phyloP scores from a whole-genome alignment of 1,284 basidiomycete species.

The Fomes fomentarius region DNA sequence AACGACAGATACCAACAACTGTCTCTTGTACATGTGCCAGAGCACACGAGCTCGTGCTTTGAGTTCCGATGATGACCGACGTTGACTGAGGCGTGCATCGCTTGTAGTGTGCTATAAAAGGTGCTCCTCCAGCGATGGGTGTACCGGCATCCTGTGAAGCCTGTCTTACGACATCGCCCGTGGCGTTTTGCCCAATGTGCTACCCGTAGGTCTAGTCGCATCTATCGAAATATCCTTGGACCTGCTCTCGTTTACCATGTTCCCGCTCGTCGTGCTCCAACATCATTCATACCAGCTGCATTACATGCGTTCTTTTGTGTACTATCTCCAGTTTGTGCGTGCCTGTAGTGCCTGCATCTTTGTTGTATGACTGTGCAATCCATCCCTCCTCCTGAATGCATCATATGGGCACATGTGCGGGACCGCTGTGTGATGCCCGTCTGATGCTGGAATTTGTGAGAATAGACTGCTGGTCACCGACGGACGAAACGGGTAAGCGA shows the following conservation, averaged over 20 bases:
- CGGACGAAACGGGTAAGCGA: constrained; percentile 14
- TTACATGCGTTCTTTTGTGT: constrained; percentile 20
- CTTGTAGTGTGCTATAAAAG: constrained; percentile 18
- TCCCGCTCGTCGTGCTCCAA: constrained; percentile 16
- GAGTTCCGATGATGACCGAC: constrained; percentile 43
- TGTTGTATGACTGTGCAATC: constrained; percentile 25
- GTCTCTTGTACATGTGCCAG: constrained; percentile 44
- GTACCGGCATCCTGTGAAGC: too few relatives aligned
- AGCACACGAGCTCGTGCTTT: constrained; percentile 41
- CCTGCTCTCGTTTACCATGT: constrained; percentile 17
- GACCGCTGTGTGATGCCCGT: too few relatives aligned
- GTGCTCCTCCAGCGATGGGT: constrained; percentile 6
- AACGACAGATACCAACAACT: constrained; percentile 45
- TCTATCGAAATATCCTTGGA: constrained; percentile 15
- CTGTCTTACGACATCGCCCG: background rate
- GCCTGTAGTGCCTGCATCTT: constrained; percentile 14
- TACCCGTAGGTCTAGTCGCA: constrained; percentile 5
- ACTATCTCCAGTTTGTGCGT: constrained; percentile 13
- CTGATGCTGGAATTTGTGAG: background rate
- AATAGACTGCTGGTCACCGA: constrained; percentile 1
- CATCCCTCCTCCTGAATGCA: constrained; percentile 7
- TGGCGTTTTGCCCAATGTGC: background rate
- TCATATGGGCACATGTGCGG: too few relatives aligned
- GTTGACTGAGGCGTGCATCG: constrained; percentile 4
- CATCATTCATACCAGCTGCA: constrained; percentile 24